Evolutionary conservation across 768 basidiomycete species (phyloP).

Genomic region (Lactarius sp.): DNA sequence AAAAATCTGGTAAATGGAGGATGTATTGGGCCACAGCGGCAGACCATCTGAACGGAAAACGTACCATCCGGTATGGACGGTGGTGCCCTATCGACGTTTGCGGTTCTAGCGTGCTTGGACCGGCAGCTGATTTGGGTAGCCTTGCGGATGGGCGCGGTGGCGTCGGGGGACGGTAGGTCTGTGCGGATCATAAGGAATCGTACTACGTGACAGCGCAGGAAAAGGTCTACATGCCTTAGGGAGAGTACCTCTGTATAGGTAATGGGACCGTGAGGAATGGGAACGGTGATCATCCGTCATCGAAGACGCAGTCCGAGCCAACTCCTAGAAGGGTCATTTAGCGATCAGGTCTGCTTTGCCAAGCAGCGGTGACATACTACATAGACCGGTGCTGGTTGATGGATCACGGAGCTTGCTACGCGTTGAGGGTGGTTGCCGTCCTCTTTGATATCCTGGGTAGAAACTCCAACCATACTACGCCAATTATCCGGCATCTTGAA

Average conservation of each 20-base stretch:
- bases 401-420: neutral
- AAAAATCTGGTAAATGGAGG: conserved; percentile 11
- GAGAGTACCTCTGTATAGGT: neutral
- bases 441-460: neutral
- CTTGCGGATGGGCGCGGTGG: conserved; percentile 29
- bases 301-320: conserved; percentile 4
- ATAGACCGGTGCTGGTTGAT: conserved; percentile 2
- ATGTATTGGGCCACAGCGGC: neutral
- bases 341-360: neutral
- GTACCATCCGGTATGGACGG: conserved; percentile 22
- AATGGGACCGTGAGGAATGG: neutral
- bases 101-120: conserved; percentile 5
- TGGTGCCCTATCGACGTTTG: conserved; percentile 1
- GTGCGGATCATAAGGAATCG: neutral
- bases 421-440: conserved; percentile 6
- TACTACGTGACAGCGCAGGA: neutral
- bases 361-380: neutral
- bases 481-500: conserved; percentile 22
- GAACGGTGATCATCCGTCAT: conserved; percentile 6
- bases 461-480: conserved; percentile 12
- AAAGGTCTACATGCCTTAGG: conserved; percentile 15
- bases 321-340: conserved; percentile 1
- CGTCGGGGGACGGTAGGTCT: conserved; percentile 35
- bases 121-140: conserved; percentile 18
- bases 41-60: neutral